Conservation (phyloP, 2,329 filamentous ascomycete genomes). For the Escovopsis sp. region DNA sequence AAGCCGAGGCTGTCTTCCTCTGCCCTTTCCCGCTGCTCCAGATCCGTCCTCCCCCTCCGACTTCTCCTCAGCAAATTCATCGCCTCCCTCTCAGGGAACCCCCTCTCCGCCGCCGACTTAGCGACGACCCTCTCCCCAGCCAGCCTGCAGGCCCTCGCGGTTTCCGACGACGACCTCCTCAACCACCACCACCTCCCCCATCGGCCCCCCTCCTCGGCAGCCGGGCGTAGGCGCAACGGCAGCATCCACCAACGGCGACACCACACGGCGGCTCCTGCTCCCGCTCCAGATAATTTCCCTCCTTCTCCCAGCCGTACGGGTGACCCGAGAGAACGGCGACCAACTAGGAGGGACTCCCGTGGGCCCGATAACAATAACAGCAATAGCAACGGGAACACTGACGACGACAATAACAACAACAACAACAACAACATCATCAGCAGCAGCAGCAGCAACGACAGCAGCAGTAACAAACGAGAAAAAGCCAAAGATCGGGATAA, state of each 20-base stretch:
- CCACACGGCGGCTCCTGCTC: too few relatives aligned
- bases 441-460: too few relatives aligned
- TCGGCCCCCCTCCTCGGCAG: too few relatives aligned
- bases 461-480: background rate
- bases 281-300: too few relatives aligned
- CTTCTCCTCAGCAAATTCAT: constrained; percentile 3
- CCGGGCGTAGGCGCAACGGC: too few relatives aligned
- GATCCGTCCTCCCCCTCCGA: constrained; percentile 3
- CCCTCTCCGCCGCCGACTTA: constrained; percentile 4
- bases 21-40: background rate
- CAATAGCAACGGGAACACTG: too few relatives aligned
- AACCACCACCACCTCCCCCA: too few relatives aligned
- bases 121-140: constrained; percentile 2
- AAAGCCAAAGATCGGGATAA: background rate
- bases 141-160: constrained; percentile 2
- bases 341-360: background rate
- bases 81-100: constrained; percentile 3
- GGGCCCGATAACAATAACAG: too few relatives aligned
- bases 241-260: constrained; percentile 1
- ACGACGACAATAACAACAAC: too few relatives aligned
- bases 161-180: constrained; percentile 1
- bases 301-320: background rate
- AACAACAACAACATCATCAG: too few relatives aligned
- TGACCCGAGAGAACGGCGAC: background rate
- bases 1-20: too few relatives aligned